phyloP scores from a whole-genome alignment of 805 yeast species.

The Scheffersomyces ergatensis region DNA sequence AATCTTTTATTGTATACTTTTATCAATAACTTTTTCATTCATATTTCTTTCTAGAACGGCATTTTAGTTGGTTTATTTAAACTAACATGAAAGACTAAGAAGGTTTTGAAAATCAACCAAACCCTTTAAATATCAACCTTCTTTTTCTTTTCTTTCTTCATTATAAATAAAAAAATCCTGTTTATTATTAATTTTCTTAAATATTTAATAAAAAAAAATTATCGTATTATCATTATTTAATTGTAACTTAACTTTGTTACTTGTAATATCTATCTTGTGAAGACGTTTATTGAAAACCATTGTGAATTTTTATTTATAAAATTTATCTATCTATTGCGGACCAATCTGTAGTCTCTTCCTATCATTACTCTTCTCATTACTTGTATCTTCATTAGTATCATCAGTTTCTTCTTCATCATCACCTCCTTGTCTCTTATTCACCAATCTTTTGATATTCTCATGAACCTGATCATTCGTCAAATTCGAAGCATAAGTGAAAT shows the following conservation, averaged over 20 bases:
- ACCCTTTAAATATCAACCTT: not conserved
- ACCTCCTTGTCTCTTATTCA: conserved; percentile 20
- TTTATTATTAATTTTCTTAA: not conserved
- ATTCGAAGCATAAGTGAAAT: conserved; percentile 45
- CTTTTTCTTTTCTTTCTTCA: not conserved
- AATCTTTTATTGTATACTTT: no score
- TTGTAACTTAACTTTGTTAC: no score
- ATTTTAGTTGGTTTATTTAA: no score
- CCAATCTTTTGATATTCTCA: conserved; percentile 54
- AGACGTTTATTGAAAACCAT: not conserved
- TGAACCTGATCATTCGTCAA: conserved; percentile 58
- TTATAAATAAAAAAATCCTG: not conserved
- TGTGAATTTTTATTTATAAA: no score
- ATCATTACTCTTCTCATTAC: not conserved
- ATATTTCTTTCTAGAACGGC: no score
- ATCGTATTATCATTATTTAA: not conserved
- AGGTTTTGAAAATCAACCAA: not conserved
- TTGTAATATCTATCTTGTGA: no score
- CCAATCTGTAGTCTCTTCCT: conserved; percentile 11
- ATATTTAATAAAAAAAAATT: not conserved
- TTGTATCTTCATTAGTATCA: no score
- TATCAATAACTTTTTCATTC: no score
- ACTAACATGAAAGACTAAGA: no score
- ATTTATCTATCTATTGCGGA: no score
- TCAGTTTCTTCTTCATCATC: conserved; percentile 1